Conservation (phyloP, 768 basidiomycete genomes). For the Cubamyces lactineus region DNA sequence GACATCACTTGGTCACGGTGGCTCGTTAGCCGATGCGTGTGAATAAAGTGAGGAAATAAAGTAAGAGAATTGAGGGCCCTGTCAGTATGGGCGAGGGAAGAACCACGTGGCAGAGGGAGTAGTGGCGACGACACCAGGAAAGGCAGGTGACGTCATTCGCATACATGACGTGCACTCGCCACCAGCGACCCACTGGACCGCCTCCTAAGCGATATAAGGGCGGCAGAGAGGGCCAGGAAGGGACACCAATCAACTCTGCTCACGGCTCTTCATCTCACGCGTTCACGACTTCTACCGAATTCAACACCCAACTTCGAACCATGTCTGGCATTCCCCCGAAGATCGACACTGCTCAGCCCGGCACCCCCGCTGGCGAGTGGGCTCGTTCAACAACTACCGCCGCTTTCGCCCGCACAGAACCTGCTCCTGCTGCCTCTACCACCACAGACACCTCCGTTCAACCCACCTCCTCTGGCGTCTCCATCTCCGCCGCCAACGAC, state of each 20-base stretch:
- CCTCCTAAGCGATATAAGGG: background rate
- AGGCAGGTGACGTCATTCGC: background rate
- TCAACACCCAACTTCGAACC: background rate
- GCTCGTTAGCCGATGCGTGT: no score
- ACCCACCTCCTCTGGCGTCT: slow-evolving; percentile 7
- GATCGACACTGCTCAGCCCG: slow-evolving; percentile 21
- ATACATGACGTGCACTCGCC: background rate
- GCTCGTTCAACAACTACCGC: slow-evolving; percentile 28
- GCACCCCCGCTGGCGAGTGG: slow-evolving; percentile 29
- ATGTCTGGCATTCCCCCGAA: slow-evolving; percentile 27
- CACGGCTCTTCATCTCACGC: background rate
- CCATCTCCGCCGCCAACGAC: slow-evolving; percentile 14
- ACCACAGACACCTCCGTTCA: background rate
- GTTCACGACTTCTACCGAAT: slow-evolving; percentile 1
- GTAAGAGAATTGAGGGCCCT: no score
- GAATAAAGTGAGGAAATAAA: no score
- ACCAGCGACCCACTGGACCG: background rate
- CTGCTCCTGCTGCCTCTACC: slow-evolving; percentile 15
- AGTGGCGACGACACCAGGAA: background rate
- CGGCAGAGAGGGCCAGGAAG: no score
- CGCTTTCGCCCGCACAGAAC: slow-evolving; percentile 23
- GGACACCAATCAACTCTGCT: background rate
- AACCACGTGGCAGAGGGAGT: no score
- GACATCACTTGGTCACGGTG: no score
- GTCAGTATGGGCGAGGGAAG: no score